Base-by-base conservation (phyloP, 2,329 filamentous ascomycete genomes). In the Paracorniculantispora psalliotae region DNA sequence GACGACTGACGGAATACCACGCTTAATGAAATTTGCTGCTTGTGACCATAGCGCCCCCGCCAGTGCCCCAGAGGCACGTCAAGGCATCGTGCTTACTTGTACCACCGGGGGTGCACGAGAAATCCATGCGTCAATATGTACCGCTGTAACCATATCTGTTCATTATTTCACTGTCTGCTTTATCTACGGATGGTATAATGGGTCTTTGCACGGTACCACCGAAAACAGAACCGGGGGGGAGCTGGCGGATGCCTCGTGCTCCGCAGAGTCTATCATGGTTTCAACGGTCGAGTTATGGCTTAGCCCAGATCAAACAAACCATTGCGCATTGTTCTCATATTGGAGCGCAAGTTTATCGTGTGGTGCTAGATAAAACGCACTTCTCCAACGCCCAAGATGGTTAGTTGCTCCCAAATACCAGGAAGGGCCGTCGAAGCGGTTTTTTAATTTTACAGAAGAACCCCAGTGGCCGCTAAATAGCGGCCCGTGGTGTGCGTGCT, bases 401-500 rank as follows among this genome's bases (percentile, higher is more conserved):
- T 5, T 37, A 9, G n/a, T 13, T 26, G 17, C 23, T 19, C 41
- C 35, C 10, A 35, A 17, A 12, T 10, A 51, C 30, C 19, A 26
- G 50, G 33, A 37, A 12, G 23, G 21, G 50, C 26, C 19, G 21
- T 12, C n/a, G 26, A 46, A 35, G 51, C n/a, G n/a, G 19, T 23
- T 8, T 19, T 54, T 26, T 46, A 39, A 49, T 57, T 57, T 41
- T 28, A 57, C 26, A 35, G 17, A 21, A 17, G 28, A 41, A 39
- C 53, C 44, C 30, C 17, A 4, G 33, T 15, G 15, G 51, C 53
- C 53, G 9, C 53, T 39, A 48, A 26, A 21, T 13, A 30, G 43
- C 53, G 43, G 53, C 30, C 30, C 53, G 44, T 39, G 26, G 53
- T 57, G 39, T 46, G 26, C 25, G 51, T 46, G 26, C 19, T 54